Evolutionary conservation across 192 early-diverging fungal species (phyloP).

Genomic region (Entomortierella chlamydospora): DNA sequence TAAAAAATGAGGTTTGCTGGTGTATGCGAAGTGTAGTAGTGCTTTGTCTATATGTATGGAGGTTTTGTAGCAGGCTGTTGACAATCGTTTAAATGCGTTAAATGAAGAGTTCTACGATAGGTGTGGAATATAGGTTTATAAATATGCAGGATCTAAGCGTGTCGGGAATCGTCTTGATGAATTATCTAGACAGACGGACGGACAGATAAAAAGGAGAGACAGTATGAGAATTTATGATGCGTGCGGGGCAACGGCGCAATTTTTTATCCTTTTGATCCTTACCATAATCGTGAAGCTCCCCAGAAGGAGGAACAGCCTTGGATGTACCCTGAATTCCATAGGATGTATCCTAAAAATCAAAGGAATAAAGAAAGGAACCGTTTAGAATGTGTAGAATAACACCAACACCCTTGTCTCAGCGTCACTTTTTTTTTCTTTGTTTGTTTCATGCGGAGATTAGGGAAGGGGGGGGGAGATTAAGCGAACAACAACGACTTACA

Average conservation of each 20-base stretch:
- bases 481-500: conserved; percentile 38
- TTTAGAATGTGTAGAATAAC: not conserved
- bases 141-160: conserved; percentile 19
- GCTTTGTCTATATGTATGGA: too few relatives aligned
- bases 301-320: conserved; percentile 37
- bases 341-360: conserved; percentile 26
- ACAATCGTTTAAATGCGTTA: too few relatives aligned
- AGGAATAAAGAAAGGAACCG: not conserved
- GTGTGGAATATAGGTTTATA: too few relatives aligned
- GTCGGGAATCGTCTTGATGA: conserved; percentile 22
- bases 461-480: too few relatives aligned
- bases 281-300: conserved; percentile 30
- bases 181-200: conserved; percentile 26
- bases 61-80: too few relatives aligned
- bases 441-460: too few relatives aligned
- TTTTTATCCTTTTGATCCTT: not conserved
- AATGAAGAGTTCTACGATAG: too few relatives aligned
- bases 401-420: not conserved
- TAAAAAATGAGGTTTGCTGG: too few relatives aligned
- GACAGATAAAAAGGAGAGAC: not conserved
- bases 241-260: too few relatives aligned
- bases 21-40: too few relatives aligned
- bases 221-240: not conserved
- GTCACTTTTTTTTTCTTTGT: not conserved
- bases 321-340: conserved; percentile 45